A percentile compares a stretch with the other conserved stretches of the same genome.
These are phyloP conservation scores for Circinella minor DNA, from an alignment of 371 early-diverging fungal genomes.

Conservation along the genomic window DNA sequence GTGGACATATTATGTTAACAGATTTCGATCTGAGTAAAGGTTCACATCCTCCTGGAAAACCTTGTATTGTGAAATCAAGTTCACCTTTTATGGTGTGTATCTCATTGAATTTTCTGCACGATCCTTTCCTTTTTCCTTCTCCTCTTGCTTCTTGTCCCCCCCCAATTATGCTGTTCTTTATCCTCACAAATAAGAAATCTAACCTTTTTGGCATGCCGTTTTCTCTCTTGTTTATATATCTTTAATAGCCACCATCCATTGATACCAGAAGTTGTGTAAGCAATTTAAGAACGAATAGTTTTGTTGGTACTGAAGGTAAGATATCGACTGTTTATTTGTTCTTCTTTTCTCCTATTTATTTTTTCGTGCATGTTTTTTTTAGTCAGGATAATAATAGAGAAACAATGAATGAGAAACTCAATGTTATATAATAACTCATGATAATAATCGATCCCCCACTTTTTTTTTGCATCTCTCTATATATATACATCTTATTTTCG, in stretches of 20 bases:
- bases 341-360: background rate
- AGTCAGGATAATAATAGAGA: background rate
- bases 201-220: too few relatives aligned
- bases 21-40: constrained; percentile 97
- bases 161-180: too few relatives aligned
- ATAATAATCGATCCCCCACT: too few relatives aligned
- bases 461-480: background rate
- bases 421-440: too few relatives aligned
- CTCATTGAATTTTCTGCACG: constrained; percentile 2
- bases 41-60: constrained; percentile 75
- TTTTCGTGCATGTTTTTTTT: background rate
- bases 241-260: constrained; percentile 59
- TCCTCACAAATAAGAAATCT: too few relatives aligned
- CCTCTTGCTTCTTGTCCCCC: background rate
- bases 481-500: background rate
- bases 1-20: constrained; percentile 97
- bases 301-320: constrained; percentile 93
- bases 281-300: constrained; percentile 89
- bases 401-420: background rate
- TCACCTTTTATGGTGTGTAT: constrained; percentile 46
- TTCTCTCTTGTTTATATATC: background rate
- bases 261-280: constrained; percentile 91
- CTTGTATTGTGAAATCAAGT: constrained; percentile 73
- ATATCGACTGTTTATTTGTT: too few relatives aligned
- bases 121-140: background rate